These are phyloP conservation scores for Pseudogymnoascus sp. DNA, from an alignment of 2,329 filamentous ascomycete species.

Conservation along the genomic window DNA sequence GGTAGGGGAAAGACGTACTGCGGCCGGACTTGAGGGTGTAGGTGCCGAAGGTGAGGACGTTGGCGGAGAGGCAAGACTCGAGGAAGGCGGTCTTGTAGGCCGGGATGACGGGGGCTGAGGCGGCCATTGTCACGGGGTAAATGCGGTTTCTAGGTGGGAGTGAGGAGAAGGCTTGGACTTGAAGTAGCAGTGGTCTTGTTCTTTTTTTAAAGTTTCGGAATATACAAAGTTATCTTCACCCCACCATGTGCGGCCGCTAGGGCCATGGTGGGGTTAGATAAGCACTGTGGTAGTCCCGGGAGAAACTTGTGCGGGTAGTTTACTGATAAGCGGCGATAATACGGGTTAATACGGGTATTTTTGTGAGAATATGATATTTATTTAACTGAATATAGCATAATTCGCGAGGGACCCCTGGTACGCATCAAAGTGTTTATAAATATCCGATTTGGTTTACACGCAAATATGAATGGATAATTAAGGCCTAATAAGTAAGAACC, in stretches of 20 bases:
- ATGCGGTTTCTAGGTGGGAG: background rate
- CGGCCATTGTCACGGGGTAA: conserved; percentile 10
- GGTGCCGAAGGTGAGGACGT: conserved; percentile 45
- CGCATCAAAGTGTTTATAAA: background rate
- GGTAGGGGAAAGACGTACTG: conserved; percentile 17
- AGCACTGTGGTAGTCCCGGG: background rate
- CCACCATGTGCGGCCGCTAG: conserved; percentile 5
- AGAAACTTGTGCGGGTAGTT: background rate
- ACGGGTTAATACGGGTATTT: background rate
- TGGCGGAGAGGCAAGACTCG: conserved; percentile 36
- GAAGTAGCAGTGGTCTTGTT: background rate
- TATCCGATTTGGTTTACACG: no score
- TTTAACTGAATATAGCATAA: background rate
- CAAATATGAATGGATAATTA: background rate
- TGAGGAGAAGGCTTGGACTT: background rate
- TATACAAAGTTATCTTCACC: background rate
- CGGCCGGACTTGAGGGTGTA: conserved; percentile 58
- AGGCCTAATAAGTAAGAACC: no score
- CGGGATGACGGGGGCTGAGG: conserved; percentile 13
- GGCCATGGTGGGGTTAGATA: conserved; percentile 1
- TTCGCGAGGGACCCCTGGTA: background rate
- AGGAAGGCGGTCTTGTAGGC: conserved; percentile 40
- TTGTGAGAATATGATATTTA: background rate
- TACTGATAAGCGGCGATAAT: background rate
- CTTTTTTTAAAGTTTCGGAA: background rate